Base-by-base conservation (phyloP, 139 green algal species). In the Penium margaritaceum region DNA sequence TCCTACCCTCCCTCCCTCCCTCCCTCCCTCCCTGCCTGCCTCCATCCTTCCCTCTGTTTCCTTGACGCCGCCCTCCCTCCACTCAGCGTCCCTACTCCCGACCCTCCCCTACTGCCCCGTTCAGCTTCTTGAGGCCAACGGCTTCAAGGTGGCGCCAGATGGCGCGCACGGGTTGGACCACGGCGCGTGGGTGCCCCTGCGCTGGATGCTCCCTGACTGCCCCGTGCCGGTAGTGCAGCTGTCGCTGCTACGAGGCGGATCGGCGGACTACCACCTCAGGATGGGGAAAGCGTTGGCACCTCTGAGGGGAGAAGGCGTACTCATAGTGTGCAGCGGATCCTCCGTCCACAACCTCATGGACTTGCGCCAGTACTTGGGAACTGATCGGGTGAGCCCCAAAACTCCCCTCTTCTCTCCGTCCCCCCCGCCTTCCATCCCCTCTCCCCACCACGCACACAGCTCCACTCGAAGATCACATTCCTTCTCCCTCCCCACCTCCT, bases 161-260 rank as follows among this genome's bases (percentile, higher is more conserved):
- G 2, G 37, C 0, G 63, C 57, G 14, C 76, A 87, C 2, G 88
- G 85, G 0, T 84, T 78, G n/a, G 89, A 95, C 67, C 89, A 95
- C 43, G 89, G 88, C 35, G 83, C 64, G 2, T 95, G 92, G 75
- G 83, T 95, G 3, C 89, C 89, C 1, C 83, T 95, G 2, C 82
- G 82, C 77, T 78, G 91, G n/a, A 72, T 85, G 32, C 87, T 82
- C 54, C 88, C 89, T 0, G 70, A 85, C 0, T 88, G 84, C 35
- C 70, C 82, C 65, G 68, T 93, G 1, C 87, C 89, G 2, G 78
- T 91, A 29, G 67, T 93, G 15, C 78, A 88, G 60, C 70, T 93
- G 24, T 88, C 79, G 3, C 38, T 94, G 7, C 32, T 84, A 6
- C 14, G 24, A 5, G 72, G 33, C 35, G 33, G 72, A n/a, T n/a